A percentile compares a stretch with the other conserved stretches of the same genome.
phyloP scores from a whole-genome alignment of 495 filamentous ascomycete genomes.

The Penicillium lagena region DNA sequence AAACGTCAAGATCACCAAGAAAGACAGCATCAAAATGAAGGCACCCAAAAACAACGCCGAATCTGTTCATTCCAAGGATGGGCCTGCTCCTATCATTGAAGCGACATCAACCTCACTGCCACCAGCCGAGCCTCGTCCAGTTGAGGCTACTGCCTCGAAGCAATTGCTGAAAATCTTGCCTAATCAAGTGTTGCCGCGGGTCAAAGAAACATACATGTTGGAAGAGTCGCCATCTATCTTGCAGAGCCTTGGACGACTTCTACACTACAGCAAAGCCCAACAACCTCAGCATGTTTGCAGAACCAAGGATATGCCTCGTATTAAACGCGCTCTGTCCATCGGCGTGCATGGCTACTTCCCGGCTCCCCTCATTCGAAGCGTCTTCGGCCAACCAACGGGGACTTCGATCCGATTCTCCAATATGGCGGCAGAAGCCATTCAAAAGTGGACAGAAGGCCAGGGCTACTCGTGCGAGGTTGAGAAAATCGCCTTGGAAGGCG shows the following conservation, averaged over 20 bases:
- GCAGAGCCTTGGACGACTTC: slow-evolving; percentile 59
- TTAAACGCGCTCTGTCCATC: slow-evolving; percentile 83
- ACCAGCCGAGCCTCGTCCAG: slow-evolving; percentile 10
- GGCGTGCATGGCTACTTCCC: slow-evolving; percentile 95
- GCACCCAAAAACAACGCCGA: slow-evolving; percentile 30
- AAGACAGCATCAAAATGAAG: slow-evolving; percentile 33
- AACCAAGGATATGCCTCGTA: slow-evolving; percentile 59
- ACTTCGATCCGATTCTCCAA: slow-evolving; percentile 92
- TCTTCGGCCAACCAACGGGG: slow-evolving; percentile 91
- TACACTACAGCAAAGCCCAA: slow-evolving; percentile 55
- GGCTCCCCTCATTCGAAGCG: slow-evolving; percentile 70
- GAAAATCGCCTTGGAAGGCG: slow-evolving; percentile 93
- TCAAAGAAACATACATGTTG: slow-evolving; percentile 59
- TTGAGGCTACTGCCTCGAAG: slow-evolving; percentile 36
- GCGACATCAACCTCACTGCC: slow-evolving; percentile 27
- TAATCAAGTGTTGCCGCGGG: slow-evolving; percentile 64
- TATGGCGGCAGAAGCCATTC: slow-evolving; percentile 76
- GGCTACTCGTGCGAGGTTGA: slow-evolving; percentile 66
- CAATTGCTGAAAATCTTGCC: slow-evolving; percentile 39
- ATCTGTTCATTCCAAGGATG: slow-evolving; percentile 18
- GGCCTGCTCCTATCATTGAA: slow-evolving; percentile 21
- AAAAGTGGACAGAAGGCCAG: slow-evolving; percentile 67
- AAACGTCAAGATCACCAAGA: slow-evolving; percentile 40
- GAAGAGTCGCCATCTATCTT: slow-evolving; percentile 65
- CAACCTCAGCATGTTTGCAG: slow-evolving; percentile 64